Evolutionary conservation across 805 yeast species (phyloP), one percentile per base, ranked within the genome.

Genomic region (Cephaloascus albidus): DNA sequence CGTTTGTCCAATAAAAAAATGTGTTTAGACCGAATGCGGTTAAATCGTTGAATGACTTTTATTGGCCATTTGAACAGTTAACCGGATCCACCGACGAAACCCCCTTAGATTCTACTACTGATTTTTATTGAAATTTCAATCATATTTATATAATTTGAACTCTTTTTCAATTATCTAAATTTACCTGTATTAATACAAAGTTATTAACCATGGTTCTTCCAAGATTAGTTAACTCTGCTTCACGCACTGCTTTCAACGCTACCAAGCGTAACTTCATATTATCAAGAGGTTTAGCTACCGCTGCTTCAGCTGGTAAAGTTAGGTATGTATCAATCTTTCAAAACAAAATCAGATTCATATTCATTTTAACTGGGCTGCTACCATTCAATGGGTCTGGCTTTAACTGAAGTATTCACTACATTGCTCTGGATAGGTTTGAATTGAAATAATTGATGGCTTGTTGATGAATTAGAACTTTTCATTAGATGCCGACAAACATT

Each of bases 181-280:
- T 31, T 31, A 16, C 33, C 33, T 31, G 18, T 6, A 31, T 31
- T 31, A 31, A 31, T 31, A 31, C 6, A 3, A 12, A 4, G 3
- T 19, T 2, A 43, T 42, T 51, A 48, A 53, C 58, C 58, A 74
- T 74, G 80, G 78, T 74, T 67, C 73, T 71, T 62, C 72, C 72
- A 53, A 67, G 72, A 65, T 65, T 67, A 64, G 63, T 66, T 57
- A 65, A 66, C 65, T 51, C 63, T 52, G 62, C 74, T 60, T 78
- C 95, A 55, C 87, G 88, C 71, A 75, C 84, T 62, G 95, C 95
- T 59, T 78, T 83, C 70, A 78, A 80, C 68, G 89, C 90, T 56
- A 94, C 88, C 58, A 84, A 79, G 75, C 86, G 88, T 64, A 81
- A 81, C 74, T 57, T 69, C 60, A 74, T 81, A 65, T 78, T 82